Percentiles rank a stretch among this genome's conserved stretches.
Evolutionary conservation across 2,329 filamentous ascomycete species (phyloP).

Genomic region (Monilinia fructicola): DNA sequence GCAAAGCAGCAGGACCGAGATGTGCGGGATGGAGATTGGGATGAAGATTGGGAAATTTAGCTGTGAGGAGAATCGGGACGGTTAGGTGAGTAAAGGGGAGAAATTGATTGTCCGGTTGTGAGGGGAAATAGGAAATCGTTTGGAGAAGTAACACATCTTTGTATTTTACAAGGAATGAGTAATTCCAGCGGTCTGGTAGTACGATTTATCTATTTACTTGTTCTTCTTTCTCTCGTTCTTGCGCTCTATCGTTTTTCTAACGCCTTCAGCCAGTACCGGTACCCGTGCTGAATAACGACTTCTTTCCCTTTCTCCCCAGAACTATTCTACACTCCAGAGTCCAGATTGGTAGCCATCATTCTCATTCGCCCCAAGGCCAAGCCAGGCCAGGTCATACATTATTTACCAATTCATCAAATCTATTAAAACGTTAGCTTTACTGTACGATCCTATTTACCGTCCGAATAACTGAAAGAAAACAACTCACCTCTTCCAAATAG

Average conservation of each 20-base stretch:
- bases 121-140: too few species aligned
- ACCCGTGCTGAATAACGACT: not conserved
- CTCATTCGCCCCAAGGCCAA: too few species aligned
- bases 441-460: not conserved
- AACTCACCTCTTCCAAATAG: constrained; percentile 84
- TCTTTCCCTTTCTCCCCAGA: not conserved
- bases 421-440: not conserved
- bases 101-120: not conserved
- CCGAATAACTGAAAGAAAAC: not conserved
- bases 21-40: too few species aligned
- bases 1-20: too few species aligned
- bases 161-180: not conserved
- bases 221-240: not conserved
- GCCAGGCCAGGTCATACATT: not conserved
- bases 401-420: constrained; percentile 18
- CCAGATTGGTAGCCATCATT: not conserved
- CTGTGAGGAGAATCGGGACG: too few species aligned
- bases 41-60: too few species aligned
- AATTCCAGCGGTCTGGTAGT: not conserved
- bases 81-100: too few species aligned
- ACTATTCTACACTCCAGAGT: not conserved
- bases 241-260: not conserved
- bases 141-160: not conserved
- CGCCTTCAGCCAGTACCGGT: not conserved
- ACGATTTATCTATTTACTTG: too few species aligned